Evolutionary conservation across 345 rosid genomes (phyloP).

Genomic region (Melaleuca alternifolia): DNA sequence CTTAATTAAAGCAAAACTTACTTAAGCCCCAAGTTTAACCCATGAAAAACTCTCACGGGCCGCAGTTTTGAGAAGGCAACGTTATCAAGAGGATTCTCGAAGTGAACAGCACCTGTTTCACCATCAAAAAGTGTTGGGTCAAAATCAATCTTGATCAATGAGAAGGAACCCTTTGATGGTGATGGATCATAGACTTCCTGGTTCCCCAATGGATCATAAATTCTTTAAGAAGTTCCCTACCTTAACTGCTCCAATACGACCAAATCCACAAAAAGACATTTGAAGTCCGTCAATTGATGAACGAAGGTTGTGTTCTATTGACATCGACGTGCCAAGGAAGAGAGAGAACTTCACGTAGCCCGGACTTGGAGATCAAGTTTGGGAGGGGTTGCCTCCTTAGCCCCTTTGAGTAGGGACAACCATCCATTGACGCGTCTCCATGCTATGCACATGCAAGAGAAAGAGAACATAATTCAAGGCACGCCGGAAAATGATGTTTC

Average conservation of each 20-base stretch:
- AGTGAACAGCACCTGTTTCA: neutral
- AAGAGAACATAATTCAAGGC: too few species aligned
- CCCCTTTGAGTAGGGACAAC: too few species aligned
- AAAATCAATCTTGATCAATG: neutral
- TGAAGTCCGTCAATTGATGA: too few species aligned
- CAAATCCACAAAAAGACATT: too few species aligned
- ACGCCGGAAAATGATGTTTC: too few species aligned
- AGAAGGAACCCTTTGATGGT: neutral
- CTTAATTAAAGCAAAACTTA: neutral
- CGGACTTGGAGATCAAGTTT: neutral
- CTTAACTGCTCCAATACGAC: too few species aligned
- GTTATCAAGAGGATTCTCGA: neutral
- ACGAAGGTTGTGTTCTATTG: too few species aligned
- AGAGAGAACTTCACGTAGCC: rapidly evolving
- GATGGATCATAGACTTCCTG: neutral
- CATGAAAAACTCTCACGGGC: neutral
- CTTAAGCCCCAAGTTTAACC: neutral
- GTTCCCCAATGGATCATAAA: too few species aligned
- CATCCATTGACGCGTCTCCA: too few species aligned
- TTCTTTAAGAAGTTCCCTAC: too few species aligned
- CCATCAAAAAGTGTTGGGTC: neutral
- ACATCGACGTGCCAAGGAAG: too few species aligned
- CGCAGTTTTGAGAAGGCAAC: neutral
- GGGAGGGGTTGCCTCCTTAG: neutral
- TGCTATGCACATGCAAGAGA: too few species aligned